These are phyloP conservation scores for Hysterium pulicare DNA, from an alignment of 2,329 filamentous ascomycete genomes.

Conservation along the genomic window DNA sequence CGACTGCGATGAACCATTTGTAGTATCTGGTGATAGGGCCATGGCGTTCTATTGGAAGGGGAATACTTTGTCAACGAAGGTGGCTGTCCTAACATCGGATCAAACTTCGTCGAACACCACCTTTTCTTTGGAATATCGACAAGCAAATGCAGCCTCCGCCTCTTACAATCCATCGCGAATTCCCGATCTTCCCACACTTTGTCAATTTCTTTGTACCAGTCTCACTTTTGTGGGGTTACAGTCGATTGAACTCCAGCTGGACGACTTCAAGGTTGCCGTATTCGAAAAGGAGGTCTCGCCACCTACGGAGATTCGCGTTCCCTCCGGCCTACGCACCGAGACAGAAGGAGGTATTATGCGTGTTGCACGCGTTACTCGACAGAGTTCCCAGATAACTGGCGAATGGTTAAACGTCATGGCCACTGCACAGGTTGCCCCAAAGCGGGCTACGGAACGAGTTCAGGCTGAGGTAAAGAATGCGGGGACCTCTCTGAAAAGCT, in stretches of 20 bases:
- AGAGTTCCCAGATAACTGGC: conserved; percentile 89
- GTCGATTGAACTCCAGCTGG: conserved; percentile 83
- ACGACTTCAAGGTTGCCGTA: conserved; percentile 76
- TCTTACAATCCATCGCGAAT: conserved; percentile 61
- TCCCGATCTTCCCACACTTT: conserved; percentile 79
- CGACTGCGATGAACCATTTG: conserved; percentile 96
- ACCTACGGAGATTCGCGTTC: conserved; percentile 67
- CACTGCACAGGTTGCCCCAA: conserved; percentile 64
- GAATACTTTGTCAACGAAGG: conserved; percentile 93
- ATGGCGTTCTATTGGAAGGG: conserved; percentile 99
- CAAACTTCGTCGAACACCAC: conserved; percentile 70
- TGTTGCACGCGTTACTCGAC: conserved; percentile 73
- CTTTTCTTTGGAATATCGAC: conserved; percentile 94
- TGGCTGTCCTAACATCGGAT: conserved; percentile 67
- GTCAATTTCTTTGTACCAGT: conserved; percentile 91
- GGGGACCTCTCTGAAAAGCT: conserved; percentile 35
- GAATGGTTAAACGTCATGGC: conserved; percentile 83
- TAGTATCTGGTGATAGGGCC: conserved; percentile 85
- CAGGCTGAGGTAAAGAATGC: conserved; percentile 34
- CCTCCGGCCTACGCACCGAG: conserved; percentile 72
- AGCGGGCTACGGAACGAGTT: conserved; percentile 30
- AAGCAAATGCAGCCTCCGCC: conserved; percentile 55
- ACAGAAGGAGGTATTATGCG: conserved; percentile 90
- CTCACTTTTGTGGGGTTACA: conserved; percentile 91
- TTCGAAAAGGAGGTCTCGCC: conserved; percentile 85